These are phyloP conservation scores for Oryza australiensis DNA, from an alignment of 176 grass and related monocot species.

Conservation along the genomic window DNA sequence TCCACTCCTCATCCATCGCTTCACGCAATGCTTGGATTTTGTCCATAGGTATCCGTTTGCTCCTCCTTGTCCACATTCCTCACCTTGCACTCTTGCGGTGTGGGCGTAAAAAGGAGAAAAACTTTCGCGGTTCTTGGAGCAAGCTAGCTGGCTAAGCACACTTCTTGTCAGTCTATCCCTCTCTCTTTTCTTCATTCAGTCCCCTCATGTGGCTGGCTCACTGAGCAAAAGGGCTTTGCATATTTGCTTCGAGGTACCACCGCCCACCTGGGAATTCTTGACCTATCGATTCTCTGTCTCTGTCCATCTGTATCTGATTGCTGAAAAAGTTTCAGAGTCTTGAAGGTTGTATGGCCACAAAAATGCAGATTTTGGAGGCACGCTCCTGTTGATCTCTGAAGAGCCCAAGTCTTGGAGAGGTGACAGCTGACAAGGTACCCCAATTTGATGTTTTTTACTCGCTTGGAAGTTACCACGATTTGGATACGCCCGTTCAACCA, in stretches of 20 bases:
- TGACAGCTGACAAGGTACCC: background rate
- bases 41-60: conserved; percentile 32
- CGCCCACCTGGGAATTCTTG: conserved; percentile 8
- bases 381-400: background rate
- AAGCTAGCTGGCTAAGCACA: background rate
- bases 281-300: background rate
- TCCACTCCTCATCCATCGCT: background rate
- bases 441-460: conserved; percentile 8
- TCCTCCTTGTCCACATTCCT: conserved; percentile 19
- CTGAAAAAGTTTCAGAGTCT: background rate
- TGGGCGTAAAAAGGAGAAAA: background rate
- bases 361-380: conserved; percentile 25
- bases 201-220: conserved; percentile 28
- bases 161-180: background rate
- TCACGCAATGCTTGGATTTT: conserved; percentile 13
- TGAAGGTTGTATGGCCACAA: background rate
- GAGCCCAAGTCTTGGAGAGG: conserved; percentile 32
- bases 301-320: conserved; percentile 10
- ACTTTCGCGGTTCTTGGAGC: conserved; percentile 20
- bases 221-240: background rate
- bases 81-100: background rate
- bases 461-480: conserved; percentile 14
- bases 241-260: background rate
- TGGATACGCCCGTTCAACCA: conserved; percentile 7
- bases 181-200: background rate